Percentiles rank a stretch among this genome's conserved stretches.
phyloP scores from a whole-genome alignment of 2,329 filamentous ascomycete genomes.

The Emericellopsis cladophorae region DNA sequence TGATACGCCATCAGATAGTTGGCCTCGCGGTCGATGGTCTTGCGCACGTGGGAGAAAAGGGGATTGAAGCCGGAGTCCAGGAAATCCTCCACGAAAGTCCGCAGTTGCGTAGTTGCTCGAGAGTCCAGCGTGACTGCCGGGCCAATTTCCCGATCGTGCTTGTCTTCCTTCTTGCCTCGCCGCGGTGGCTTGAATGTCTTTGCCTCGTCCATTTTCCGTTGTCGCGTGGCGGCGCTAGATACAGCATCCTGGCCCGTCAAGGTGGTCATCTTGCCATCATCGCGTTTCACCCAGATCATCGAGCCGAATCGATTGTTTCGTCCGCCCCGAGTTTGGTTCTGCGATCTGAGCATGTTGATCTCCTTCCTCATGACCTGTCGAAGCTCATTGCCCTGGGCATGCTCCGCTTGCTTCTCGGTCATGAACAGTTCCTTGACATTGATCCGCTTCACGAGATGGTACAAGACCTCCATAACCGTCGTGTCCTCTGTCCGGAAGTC shows the following conservation, averaged over 20 bases:
- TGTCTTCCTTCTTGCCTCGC: slow-evolving; percentile 45
- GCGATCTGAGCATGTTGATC: slow-evolving; percentile 65
- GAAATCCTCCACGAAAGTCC: slow-evolving; percentile 81
- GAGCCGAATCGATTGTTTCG: slow-evolving; percentile 91
- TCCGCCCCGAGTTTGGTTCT: slow-evolving; percentile 68
- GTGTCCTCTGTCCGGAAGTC: slow-evolving; percentile 87
- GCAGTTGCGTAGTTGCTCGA: slow-evolving; percentile 63
- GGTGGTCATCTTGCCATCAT: slow-evolving; percentile 72
- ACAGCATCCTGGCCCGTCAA: slow-evolving; percentile 83
- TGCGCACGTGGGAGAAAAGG: slow-evolving; percentile 71
- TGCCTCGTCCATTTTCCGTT: slow-evolving; percentile 79
- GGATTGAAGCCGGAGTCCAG: slow-evolving; percentile 94
- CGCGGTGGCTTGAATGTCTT: slow-evolving; percentile 85
- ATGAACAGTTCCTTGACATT: slow-evolving; percentile 78
- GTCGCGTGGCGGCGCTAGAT: slow-evolving; percentile 55
- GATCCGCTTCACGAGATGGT: slow-evolving; percentile 84
- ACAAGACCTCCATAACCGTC: slow-evolving; percentile 80
- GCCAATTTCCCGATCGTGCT: slow-evolving; percentile 64
- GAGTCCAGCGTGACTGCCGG: slow-evolving; percentile 56
- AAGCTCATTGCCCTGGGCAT: slow-evolving; percentile 61
- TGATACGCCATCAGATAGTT: slow-evolving; percentile 70
- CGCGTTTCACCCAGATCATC: slow-evolving; percentile 91
- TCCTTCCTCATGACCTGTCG: slow-evolving; percentile 68
- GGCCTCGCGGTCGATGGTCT: slow-evolving; percentile 81
- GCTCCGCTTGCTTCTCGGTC: slow-evolving; percentile 58